These are phyloP conservation scores for Galerina sulciceps DNA, from an alignment of 768 basidiomycete species.

Conservation along the genomic window DNA sequence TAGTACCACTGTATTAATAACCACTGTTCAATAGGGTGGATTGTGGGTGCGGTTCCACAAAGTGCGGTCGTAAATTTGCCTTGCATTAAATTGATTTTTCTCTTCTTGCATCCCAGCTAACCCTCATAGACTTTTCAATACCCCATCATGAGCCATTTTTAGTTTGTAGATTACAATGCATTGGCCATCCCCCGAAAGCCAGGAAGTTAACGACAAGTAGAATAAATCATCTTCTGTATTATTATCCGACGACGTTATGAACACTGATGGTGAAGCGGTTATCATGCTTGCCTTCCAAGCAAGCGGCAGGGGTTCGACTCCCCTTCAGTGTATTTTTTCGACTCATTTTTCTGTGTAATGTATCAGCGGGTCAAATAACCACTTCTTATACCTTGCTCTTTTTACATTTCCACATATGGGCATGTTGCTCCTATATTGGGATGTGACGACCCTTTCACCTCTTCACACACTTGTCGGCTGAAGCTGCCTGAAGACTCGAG, in stretches of 20 bases:
- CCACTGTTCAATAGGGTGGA: constrained; percentile 47
- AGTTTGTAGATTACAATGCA: too few relatives aligned
- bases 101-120: too few relatives aligned
- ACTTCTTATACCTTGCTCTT: too few relatives aligned
- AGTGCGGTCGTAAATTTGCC: constrained; percentile 15
- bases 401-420: too few relatives aligned
- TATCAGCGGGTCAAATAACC: background rate
- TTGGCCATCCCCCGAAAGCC: background rate
- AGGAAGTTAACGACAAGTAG: too few relatives aligned
- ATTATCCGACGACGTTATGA: background rate
- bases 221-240: background rate
- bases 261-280: constrained; percentile 85
- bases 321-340: constrained; percentile 57
- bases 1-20: background rate
- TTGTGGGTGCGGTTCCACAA: constrained; percentile 58
- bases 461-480: too few relatives aligned
- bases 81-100: background rate
- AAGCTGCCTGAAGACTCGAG: too few relatives aligned
- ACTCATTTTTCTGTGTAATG: background rate
- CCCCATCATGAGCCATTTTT: too few relatives aligned
- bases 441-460: too few relatives aligned
- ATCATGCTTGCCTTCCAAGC: constrained; percentile 93
- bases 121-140: too few relatives aligned
- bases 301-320: constrained; percentile 82
- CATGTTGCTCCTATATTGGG: too few relatives aligned